phyloP scores from a whole-genome alignment of 1,139 yeast genomes.

The Candida tetrigidarum region DNA sequence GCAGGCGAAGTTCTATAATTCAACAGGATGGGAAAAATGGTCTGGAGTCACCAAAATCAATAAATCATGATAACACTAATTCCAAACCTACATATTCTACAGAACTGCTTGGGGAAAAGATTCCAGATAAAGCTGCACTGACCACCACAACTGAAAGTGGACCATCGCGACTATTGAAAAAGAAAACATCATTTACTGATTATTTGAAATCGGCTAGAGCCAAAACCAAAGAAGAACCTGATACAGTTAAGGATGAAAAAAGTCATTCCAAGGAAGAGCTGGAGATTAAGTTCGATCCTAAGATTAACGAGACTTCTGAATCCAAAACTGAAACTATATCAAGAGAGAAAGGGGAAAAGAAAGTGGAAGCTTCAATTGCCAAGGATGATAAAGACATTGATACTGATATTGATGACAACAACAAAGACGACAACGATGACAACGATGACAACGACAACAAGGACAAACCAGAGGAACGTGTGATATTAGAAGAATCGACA shows the following conservation, averaged over 20 bases:
- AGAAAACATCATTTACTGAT: slow-evolving; percentile 22
- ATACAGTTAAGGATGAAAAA: slow-evolving; percentile 1
- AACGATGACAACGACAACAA: no score
- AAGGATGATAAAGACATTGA: background rate
- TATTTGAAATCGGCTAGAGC: slow-evolving; percentile 19
- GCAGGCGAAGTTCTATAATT: slow-evolving; percentile 8
- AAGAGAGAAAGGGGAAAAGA: slow-evolving; percentile 6
- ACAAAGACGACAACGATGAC: no score
- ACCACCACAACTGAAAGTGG: background rate
- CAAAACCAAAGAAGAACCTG: slow-evolving; percentile 5
- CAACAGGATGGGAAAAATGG: slow-evolving; percentile 1
- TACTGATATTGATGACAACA: background rate
- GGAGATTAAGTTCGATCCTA: background rate
- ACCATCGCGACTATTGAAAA: slow-evolving; percentile 6
- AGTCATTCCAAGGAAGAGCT: background rate
- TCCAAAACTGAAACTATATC: background rate
- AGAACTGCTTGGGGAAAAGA: no score
- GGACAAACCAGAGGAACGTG: background rate
- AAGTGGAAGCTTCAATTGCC: background rate
- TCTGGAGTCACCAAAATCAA: slow-evolving; percentile 8
- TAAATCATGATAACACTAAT: slow-evolving; percentile 4
- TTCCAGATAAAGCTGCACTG: background rate
- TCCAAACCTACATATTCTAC: background rate
- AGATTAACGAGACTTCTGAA: background rate
- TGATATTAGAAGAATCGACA: no score